These are phyloP conservation scores for Tothia fuscella DNA, from an alignment of 2,329 filamentous ascomycete species.

Conservation along the genomic window DNA sequence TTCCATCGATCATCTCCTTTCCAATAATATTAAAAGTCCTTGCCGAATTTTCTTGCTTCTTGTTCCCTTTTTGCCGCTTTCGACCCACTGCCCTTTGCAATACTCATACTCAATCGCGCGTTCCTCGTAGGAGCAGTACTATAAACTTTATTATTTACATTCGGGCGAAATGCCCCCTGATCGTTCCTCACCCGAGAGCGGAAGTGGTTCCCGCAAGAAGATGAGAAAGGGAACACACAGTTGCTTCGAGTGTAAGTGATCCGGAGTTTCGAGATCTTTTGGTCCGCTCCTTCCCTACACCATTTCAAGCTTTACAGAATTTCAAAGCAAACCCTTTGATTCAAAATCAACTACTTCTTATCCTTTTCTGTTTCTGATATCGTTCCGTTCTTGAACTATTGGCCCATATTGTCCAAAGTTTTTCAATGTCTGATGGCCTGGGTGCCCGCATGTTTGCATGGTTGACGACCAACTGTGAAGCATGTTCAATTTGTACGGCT, in stretches of 20 bases:
- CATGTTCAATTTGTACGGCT: conserved; percentile 5
- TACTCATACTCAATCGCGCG: no score
- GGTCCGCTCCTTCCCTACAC: background rate
- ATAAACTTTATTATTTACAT: no score
- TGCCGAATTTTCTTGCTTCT: no score
- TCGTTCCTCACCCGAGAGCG: conserved; percentile 7
- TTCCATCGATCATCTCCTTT: no score
- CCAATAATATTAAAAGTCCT: no score
- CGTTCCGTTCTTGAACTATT: background rate
- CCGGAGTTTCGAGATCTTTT: background rate
- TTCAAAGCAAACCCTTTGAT: no score
- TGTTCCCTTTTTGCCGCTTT: no score
- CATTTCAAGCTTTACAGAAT: no score
- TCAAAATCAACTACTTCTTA: background rate
- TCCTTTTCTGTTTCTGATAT: background rate
- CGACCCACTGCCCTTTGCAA: no score
- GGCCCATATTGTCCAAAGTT: background rate
- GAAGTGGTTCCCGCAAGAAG: conserved; percentile 24
- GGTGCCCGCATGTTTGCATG: background rate
- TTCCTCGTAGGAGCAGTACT: no score
- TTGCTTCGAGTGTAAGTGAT: conserved; percentile 31
- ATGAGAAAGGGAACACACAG: conserved; percentile 33
- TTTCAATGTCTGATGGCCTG: background rate
- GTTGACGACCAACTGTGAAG: conserved; percentile 2
- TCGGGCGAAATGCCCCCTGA: conserved; percentile 7